phyloP scores from a whole-genome alignment of 768 basidiomycete species.

The Polyporus arcularius region DNA sequence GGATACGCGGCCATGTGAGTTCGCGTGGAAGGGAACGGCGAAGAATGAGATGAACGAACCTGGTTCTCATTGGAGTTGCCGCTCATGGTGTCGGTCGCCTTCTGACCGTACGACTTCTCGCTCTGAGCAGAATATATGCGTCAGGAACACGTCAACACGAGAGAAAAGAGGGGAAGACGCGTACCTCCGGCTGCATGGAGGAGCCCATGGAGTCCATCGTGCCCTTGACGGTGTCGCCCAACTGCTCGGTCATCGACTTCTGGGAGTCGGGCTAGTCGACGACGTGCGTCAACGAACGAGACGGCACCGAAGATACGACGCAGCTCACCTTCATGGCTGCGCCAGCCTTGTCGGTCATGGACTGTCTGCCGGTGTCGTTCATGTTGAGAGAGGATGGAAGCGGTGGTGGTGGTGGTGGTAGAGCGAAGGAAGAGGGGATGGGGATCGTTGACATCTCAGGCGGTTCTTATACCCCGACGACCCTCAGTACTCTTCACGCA shows the following conservation, averaged over 20 bases:
- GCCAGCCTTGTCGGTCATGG: slow-evolving; percentile 34
- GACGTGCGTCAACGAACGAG: background rate
- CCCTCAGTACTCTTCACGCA: background rate
- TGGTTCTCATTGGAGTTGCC: slow-evolving; percentile 32
- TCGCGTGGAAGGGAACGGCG: too few relatives aligned
- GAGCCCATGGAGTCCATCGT: slow-evolving; percentile 31
- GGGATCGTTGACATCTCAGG: background rate
- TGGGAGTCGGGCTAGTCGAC: slow-evolving; percentile 31
- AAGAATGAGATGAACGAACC: slow-evolving; percentile 1
- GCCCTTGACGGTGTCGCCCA: slow-evolving; percentile 34
- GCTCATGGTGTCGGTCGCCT: slow-evolving; percentile 33
- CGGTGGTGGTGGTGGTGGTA: slow-evolving; percentile 47
- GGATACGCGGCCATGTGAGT: background rate
- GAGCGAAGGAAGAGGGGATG: background rate
- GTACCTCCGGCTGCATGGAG: slow-evolving; percentile 27
- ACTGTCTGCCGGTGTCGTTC: slow-evolving; percentile 35
- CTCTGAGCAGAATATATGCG: slow-evolving; percentile 25
- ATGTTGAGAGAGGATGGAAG: slow-evolving; percentile 16
- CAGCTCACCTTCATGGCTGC: slow-evolving; percentile 31
- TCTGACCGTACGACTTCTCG: slow-evolving; percentile 36
- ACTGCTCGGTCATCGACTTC: slow-evolving; percentile 37
- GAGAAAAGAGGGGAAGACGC: background rate
- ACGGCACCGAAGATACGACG: background rate
- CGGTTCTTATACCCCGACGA: background rate
- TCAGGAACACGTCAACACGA: background rate